Percentiles rank a stretch among this genome's conserved stretches.
phyloP scores from a whole-genome alignment of 2,329 filamentous ascomycete genomes.

The Penicillium capsulatum region DNA sequence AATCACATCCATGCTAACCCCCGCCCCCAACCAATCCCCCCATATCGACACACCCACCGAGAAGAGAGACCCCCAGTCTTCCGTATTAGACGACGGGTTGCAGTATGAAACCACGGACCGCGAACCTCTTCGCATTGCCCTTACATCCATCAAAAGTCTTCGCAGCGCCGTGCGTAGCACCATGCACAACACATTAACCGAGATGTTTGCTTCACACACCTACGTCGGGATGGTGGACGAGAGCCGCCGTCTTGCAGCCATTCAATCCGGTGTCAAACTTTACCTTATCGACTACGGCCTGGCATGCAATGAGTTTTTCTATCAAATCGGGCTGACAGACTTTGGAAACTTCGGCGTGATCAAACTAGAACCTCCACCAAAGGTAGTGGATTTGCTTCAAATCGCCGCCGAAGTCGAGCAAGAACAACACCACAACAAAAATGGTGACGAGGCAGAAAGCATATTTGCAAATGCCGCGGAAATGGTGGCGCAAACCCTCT shows the following conservation, averaged over 20 bases:
- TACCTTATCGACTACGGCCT: slow-evolving; percentile 92
- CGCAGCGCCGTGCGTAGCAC: slow-evolving; percentile 73
- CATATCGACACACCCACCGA: slow-evolving; percentile 26
- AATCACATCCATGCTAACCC: slow-evolving; percentile 92
- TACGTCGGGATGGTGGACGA: slow-evolving; percentile 94
- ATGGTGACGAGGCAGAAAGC: slow-evolving; percentile 36
- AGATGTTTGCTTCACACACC: slow-evolving; percentile 80
- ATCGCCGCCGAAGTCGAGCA: slow-evolving; percentile 71
- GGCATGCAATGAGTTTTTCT: slow-evolving; percentile 83
- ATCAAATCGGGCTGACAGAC: slow-evolving; percentile 89
- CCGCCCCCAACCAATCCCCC: slow-evolving; percentile 35
- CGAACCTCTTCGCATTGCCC: slow-evolving; percentile 64
- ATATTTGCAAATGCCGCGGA: slow-evolving; percentile 64
- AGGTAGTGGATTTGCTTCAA: slow-evolving; percentile 64
- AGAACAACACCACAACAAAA: slow-evolving; percentile 29
- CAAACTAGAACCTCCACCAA: slow-evolving; percentile 70
- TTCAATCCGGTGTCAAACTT: slow-evolving; percentile 87
- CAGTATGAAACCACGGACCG: slow-evolving; percentile 71
- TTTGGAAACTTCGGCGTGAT: slow-evolving; percentile 93
- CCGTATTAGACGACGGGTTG: slow-evolving; percentile 46
- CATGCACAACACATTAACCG: slow-evolving; percentile 80
- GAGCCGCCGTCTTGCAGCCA: slow-evolving; percentile 77
- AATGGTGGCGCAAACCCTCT: slow-evolving; percentile 62
- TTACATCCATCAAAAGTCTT: slow-evolving; percentile 81
- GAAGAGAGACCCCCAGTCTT: slow-evolving; percentile 29